These are phyloP conservation scores for Wickerhamomyces bisporus DNA, from an alignment of 805 yeast species.

Conservation along the genomic window DNA sequence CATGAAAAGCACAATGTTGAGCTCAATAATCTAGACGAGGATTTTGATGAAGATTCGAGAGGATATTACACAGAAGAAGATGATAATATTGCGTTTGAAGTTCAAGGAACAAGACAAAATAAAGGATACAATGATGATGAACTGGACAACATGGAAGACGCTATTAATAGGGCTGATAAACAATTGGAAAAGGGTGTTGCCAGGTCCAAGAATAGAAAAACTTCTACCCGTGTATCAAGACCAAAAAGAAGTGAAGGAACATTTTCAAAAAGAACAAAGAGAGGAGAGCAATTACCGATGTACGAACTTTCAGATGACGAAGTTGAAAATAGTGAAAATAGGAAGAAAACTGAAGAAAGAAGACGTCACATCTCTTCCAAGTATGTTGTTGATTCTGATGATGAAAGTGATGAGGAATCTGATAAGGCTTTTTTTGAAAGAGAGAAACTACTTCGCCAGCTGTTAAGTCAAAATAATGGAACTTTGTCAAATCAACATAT, in stretches of 20 bases:
- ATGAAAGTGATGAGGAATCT: slow-evolving; percentile 54
- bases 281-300: slow-evolving; percentile 17
- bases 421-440: slow-evolving; percentile 48
- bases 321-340: slow-evolving; percentile 1
- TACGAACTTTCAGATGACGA: slow-evolving; percentile 32
- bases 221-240: slow-evolving; percentile 5
- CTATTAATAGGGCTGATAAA: slow-evolving; percentile 6
- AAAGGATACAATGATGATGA: slow-evolving; percentile 16
- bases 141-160: slow-evolving; percentile 16
- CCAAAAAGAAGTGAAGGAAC: slow-evolving; percentile 8
- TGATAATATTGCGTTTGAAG: slow-evolving; percentile 28
- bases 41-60: slow-evolving; percentile 12
- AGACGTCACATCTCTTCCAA: slow-evolving; percentile 40
- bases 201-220: slow-evolving; percentile 11
- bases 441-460: slow-evolving; percentile 44
- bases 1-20: too few relatives aligned
- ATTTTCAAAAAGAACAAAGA: slow-evolving; percentile 2
- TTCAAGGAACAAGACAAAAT: slow-evolving; percentile 14
- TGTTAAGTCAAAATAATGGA: slow-evolving; percentile 17
- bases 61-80: slow-evolving; percentile 19
- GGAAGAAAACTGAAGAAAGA: neutral
- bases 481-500: slow-evolving; percentile 10
- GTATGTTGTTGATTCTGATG: slow-evolving; percentile 56
- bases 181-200: slow-evolving; percentile 20
- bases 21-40: slow-evolving; percentile 14